Conservation (phyloP, 2,329 filamentous ascomycete species). For the Pseudogymnoascus sp. region DNA sequence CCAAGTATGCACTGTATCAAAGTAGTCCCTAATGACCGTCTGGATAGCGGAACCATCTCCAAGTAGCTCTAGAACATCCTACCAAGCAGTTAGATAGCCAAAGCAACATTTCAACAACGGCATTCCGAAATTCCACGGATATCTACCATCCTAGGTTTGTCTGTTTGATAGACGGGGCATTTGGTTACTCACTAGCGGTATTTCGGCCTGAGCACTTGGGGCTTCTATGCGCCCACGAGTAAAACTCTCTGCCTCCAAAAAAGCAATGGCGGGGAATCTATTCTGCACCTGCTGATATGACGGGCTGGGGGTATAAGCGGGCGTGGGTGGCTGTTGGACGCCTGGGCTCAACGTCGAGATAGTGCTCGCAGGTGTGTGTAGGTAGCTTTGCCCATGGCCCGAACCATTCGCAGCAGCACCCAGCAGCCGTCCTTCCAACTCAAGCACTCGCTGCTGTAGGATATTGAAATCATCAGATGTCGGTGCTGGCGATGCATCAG, state of each 20-base stretch:
- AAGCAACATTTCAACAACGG: not conserved
- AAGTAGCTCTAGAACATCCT: conserved; percentile 36
- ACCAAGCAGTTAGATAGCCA: not conserved
- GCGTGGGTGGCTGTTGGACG: conserved; percentile 10
- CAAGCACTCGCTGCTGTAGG: conserved; percentile 32
- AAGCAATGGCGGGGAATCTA: conserved; percentile 37
- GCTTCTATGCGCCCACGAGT: conserved; percentile 32
- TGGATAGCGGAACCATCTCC: conserved; percentile 34
- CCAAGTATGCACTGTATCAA: conserved; percentile 39
- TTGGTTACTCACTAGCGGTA: conserved; percentile 31
- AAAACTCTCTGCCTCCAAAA: conserved; percentile 38
- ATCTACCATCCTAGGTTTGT: not conserved
- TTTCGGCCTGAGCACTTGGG: conserved; percentile 32
- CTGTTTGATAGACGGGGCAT: not conserved
- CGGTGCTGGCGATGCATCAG: conserved; percentile 30
- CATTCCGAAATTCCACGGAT: not conserved
- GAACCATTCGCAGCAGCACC: not conserved
- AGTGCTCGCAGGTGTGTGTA: not conserved
- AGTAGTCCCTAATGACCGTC: conserved; percentile 35
- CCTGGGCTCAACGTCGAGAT: not conserved
- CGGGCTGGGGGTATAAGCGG: conserved; percentile 20
- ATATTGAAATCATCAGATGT: conserved; percentile 35
- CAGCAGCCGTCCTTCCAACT: conserved; percentile 33
- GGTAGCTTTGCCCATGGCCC: not conserved
- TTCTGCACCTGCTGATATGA: conserved; percentile 23